Evolutionary conservation across 164 flowering plant species (phyloP).

Genomic region (Vitis labrusca): DNA sequence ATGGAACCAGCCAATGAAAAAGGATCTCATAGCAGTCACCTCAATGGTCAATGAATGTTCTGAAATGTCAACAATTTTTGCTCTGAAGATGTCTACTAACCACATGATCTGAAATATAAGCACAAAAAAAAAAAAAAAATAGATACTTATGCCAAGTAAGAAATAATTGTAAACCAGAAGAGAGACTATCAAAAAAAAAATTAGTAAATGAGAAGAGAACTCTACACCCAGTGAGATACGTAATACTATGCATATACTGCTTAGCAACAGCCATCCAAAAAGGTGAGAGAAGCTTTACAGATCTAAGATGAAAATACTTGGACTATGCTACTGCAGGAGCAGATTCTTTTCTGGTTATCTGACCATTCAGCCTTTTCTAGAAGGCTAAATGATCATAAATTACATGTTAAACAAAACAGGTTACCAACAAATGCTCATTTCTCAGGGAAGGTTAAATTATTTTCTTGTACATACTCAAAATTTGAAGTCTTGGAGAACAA

Average conservation of each 20-base stretch:
- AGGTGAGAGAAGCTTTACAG: no score
- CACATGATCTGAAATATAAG: constrained; percentile 68
- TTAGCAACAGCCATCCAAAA: neutral
- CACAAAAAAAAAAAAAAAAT: neutral
- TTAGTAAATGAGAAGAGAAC: no score
- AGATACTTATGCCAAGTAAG: no score
- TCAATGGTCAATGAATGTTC: constrained; percentile 77
- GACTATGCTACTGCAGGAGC: neutral
- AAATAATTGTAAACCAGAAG: no score
- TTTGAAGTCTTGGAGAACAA: neutral
- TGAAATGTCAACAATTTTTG: constrained; percentile 82
- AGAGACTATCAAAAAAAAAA: no score
- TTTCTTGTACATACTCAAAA: neutral
- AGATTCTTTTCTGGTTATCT: neutral
- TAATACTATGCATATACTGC: neutral
- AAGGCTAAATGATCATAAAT: neutral
- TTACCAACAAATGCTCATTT: no score
- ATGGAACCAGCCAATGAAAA: no score
- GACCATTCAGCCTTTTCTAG: neutral
- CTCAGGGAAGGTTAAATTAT: neutral
- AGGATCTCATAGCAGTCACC: constrained; percentile 37
- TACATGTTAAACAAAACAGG: neutral
- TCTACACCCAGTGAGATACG: neutral
- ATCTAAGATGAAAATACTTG: neutral
- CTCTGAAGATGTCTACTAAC: constrained; percentile 88